A percentile compares a stretch with the other conserved stretches of the same genome.
phyloP scores from a whole-genome alignment of 305 asterid genomes.

The Striga hermonthica region DNA sequence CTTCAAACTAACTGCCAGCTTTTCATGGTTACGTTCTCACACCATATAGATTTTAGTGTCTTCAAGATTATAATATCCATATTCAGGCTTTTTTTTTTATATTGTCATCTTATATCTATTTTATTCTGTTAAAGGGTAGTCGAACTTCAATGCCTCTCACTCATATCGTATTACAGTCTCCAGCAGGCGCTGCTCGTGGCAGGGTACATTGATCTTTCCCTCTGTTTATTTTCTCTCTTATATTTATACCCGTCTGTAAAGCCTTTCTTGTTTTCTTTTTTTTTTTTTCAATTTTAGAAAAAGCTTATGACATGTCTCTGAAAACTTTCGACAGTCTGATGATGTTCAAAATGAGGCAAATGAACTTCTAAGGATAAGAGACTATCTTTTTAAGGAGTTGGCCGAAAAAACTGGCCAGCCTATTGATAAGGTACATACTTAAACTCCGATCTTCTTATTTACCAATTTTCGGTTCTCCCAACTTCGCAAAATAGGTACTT shows the following conservation, averaged over 20 bases:
- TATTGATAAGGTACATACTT: slow-evolving; percentile 58
- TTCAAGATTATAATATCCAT: background rate
- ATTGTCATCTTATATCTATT: slow-evolving; percentile 24
- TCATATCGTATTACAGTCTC: slow-evolving; percentile 67
- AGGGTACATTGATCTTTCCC: slow-evolving; percentile 50
- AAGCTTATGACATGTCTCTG: slow-evolving; percentile 16
- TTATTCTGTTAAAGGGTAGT: slow-evolving; percentile 48
- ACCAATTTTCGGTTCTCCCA: slow-evolving; percentile 19
- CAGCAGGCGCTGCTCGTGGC: slow-evolving; percentile 98
- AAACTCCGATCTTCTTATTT: slow-evolving; percentile 12
- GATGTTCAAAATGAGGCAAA: slow-evolving; percentile 81
- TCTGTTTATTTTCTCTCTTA: background rate
- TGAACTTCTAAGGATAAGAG: slow-evolving; percentile 79
- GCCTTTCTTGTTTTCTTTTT: background rate
- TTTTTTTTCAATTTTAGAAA: slow-evolving; percentile 1
- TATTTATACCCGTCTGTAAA: slow-evolving; percentile 1
- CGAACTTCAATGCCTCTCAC: slow-evolving; percentile 83
- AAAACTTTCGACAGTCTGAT: slow-evolving; percentile 64
- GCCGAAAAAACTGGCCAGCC: slow-evolving; percentile 90
- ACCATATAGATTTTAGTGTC: background rate
- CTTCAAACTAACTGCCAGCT: background rate
- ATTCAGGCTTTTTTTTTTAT: background rate
- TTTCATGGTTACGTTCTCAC: background rate
- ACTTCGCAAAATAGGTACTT: background rate
- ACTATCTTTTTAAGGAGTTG: slow-evolving; percentile 92